A percentile compares a stretch with the other conserved stretches of the same genome.
Conservation (phyloP, 2,329 filamentous ascomycete species). For the Ophioceras dolichostomum region DNA sequence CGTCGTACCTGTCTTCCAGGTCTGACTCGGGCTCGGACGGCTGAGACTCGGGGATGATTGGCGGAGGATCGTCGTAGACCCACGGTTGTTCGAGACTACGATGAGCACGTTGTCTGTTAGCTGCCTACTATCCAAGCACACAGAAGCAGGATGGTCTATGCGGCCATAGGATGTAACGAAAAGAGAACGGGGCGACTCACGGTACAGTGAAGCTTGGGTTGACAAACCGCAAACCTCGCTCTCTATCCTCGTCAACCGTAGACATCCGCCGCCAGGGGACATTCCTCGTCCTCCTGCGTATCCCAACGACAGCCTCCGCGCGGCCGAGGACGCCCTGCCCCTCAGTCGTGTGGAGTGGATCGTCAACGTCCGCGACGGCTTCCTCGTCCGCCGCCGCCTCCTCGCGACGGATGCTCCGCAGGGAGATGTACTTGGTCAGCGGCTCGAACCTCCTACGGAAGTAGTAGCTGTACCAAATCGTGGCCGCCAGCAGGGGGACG, state of each 20-base stretch:
- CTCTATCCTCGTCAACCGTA: constrained; percentile 61
- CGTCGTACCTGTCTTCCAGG: neutral
- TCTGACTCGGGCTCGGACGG: constrained; percentile 1
- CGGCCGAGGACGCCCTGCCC: neutral
- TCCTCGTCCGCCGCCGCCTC: constrained; percentile 17
- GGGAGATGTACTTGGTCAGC: constrained; percentile 81
- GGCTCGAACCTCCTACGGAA: constrained; percentile 75
- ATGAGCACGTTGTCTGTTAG: too few relatives aligned
- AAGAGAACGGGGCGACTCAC: constrained; percentile 29
- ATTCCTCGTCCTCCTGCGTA: constrained; percentile 18
- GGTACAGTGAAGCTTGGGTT: constrained; percentile 63
- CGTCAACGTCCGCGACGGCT: constrained; percentile 27
- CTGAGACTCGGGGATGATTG: constrained; percentile 11
- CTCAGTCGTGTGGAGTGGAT: constrained; percentile 14
- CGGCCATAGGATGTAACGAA: too few relatives aligned
- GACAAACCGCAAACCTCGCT: constrained; percentile 58
- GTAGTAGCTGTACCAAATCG: constrained; percentile 81
- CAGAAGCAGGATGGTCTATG: too few relatives aligned
- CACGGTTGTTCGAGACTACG: constrained; percentile 58
- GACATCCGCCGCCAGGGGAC: constrained; percentile 38
- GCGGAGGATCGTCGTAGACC: constrained; percentile 49
- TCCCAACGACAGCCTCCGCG: constrained; percentile 3
- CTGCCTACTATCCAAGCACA: too few relatives aligned
- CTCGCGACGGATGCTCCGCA: constrained; percentile 66
- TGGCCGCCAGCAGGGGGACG: constrained; percentile 63